Base-by-base conservation (phyloP, 306 rosid genomes). In the Vigna nakashimae region DNA sequence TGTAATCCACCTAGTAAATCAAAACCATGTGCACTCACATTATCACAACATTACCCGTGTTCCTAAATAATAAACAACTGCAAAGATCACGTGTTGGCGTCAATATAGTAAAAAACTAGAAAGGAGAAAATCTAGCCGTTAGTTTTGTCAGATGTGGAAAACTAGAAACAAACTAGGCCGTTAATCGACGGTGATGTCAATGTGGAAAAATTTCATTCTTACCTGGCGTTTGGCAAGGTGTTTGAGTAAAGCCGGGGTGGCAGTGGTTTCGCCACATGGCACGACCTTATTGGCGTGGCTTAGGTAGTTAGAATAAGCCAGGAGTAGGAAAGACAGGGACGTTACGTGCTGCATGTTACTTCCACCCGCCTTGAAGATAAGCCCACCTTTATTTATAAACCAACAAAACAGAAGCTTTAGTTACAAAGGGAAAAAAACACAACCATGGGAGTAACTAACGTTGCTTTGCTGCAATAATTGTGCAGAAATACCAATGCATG, bases 331-430 rank as follows among this genome's bases (percentile, higher is more conserved):
- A 34, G 99, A 92, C 32, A 95, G 78, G 11, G 98, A 92, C 38
- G 99, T 95, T 58, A 95, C 99, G 83, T 95, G 98, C 84, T 96
- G 99, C 99, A 96, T 92, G 97, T 96, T 96, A 73, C 97, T 91
- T 13, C 97, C 97, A 81, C 98, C 98, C 30, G 97, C 91, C 88
- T 96, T 96, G 86, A 88, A 90, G 70, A 96, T 89, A 82, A 96
- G 87, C 7, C 98, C 99, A 84, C 99, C 99, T 96, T 73, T 70
- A 30, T 18, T 64, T 43, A 46, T 24, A 30, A 18, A 72, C 36
- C 51, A 76, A 59, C 82, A 76, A 75, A 62, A 62, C 3, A 34
- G 24, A 34, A 62, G 67, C 8, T 34, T 76, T 22, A 24, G 72
- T 82, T 62, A 6, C 11, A 15, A 17, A 50, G 6, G 72, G 13